Base-by-base conservation (phyloP, 169 alveolate species). In the Prorocentrum cordatum region DNA sequence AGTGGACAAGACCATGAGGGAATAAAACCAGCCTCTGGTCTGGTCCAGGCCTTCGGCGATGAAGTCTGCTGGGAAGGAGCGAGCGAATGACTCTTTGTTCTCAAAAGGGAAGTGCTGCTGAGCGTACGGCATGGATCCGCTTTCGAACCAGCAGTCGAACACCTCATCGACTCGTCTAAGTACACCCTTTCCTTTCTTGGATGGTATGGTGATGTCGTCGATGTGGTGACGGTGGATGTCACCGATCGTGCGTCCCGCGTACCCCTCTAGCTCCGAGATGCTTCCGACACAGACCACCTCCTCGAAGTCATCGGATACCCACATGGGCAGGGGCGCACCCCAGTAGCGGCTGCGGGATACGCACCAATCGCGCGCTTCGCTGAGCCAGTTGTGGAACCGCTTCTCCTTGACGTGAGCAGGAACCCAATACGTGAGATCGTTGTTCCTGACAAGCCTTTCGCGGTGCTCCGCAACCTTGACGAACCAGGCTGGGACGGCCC, bases 281-380 rank as follows among this genome's bases (percentile, higher is more conserved):
- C 93, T 86, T 22, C 93, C 99, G 77, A 98, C 95, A 93, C 99
- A 98, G 7, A 97, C 96, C 1, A 96, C 94, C 82, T 83, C 83
- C 32, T 67, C 82, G 32, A 83, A 68, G 45, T 64, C 82, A 0
- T 70, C 35, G 10, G 83, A 84, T 32, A 50, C 72, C 92, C 92
- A 84, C 36, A 84, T 58, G 3, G 92, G 92, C 68, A 98, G 96
- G 2, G 99, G 99, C 66, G 99, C 98, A 20, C 99, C 99, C 99
- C 99, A 98, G 91, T 95, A 97, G 38, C 95, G 89, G 92, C 96
- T 97, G 75, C 99, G 94, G 79, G 99, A 96, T 79, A 98, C 96
- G 93, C 99, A 98, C 99, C 99, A 98, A 93, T 98, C 99, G 83
- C 97, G 94, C 22, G 99, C 99, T 92, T 98, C 99, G 2, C 96